Evolutionary conservation across 768 basidiomycete species (phyloP), one percentile per base, ranked within the genome.

Genomic region (Termitomyces sp.): DNA sequence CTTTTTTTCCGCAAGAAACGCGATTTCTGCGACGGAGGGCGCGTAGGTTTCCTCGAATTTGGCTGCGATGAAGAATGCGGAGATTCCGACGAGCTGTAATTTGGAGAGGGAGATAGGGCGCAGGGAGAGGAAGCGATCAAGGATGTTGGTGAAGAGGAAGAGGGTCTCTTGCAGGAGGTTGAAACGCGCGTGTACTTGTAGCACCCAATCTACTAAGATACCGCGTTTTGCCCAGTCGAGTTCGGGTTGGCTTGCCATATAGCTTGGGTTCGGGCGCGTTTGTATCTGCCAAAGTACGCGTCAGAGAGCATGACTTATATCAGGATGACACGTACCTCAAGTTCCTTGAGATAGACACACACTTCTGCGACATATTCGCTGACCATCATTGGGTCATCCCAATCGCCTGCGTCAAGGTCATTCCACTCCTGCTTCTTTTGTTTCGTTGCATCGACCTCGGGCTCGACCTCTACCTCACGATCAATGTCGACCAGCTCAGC

Each of bases 31-130:
- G 27, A 93, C 87, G 23, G 89, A 87, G 0, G 95, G 95, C 10
- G 92, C 85, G 60, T 92, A 83, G 41, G 93, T 93, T 70, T 97
- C 95, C 71, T 98, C 95, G 60, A 89, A 92, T 71, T 98, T 98
- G 37, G 92, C 83, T 0, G 95, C 84, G 62, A 97, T 77, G 73
- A 96, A 90, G 63, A 98, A 82, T 58, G 88, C 86, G 3, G 92
- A 87, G 51, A 94, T 80, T 56, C 95, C 95, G 56, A 97, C 92
- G 37, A 97, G 85, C 70, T 97, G 95, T 34, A 96, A 82, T 70
- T 95, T 95, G 59, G 83, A 76, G 32, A 95, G 76, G 1, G 90
- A 88, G 59, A 95, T 86, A 48, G 84, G 81, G 12, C 93, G 89
- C 35, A 76, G 69, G 16, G 82, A 82, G 17, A 89, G 77, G 74